Evolutionary conservation across 306 rosid species (phyloP), one percentile per base, ranked within the genome.

Genomic region (Aeschynomene evenia): DNA sequence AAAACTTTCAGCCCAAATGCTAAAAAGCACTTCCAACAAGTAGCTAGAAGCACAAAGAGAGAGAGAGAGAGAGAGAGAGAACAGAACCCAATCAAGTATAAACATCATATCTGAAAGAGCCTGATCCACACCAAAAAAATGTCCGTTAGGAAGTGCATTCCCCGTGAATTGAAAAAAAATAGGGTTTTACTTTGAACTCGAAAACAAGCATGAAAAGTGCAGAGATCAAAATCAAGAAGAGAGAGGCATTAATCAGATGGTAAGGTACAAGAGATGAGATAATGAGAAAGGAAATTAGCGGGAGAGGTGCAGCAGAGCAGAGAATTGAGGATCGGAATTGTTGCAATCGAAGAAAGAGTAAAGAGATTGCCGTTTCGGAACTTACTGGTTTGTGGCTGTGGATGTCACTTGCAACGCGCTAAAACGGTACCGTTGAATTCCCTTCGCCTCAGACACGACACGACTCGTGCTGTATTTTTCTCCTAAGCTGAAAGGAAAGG

Each of bases 401-500:
- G 11, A 16, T 48, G 54, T 2, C 54, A 48, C 54, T 48, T 0
- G 15, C 16, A 34, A 46, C 29, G 69, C 13, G 16, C 63, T 52
- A 26, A 73, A 50, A 73, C 71, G 77, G 34, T 51, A 51, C 63
- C 70, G 63, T 73, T 73, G 45, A 63, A 63, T 7, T n/a, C 26
- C 26, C 9, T 53, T 53, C 59, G 59, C 34, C 33, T 21, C 33
- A 53, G 13, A 18, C 34, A 22, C 63, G 14, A 31, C 9, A 18
- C 0, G 19, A 12, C 48, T 15, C 10, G 0, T n/a, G n/a, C n/a
- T n/a, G n/a, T n/a, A n/a, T n/a, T n/a, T n/a, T n/a, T n/a, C n/a
- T n/a, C n/a, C n/a, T n/a, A n/a, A n/a, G n/a, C n/a, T n/a, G n/a
- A n/a, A n/a, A n/a, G n/a, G n/a, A n/a, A n/a, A n/a, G n/a, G n/a